A percentile compares a stretch with the other conserved stretches of the same genome.
Conservation (phyloP, 768 basidiomycete species). For the Nevesoporus exiguus region DNA sequence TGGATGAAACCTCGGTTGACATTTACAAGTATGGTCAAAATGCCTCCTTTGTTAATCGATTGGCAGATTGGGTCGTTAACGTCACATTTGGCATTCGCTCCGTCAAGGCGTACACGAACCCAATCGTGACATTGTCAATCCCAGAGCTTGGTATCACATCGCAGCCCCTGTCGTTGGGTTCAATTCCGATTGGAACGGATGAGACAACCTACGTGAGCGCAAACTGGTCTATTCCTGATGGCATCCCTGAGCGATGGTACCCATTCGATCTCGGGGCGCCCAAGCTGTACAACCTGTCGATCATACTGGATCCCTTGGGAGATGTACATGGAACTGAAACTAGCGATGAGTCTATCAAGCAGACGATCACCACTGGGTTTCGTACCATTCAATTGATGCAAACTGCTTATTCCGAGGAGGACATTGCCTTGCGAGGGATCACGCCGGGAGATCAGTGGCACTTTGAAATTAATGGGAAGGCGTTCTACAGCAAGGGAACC, state of each 20-base stretch:
- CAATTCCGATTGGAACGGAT: conserved; percentile 20
- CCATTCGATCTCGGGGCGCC: conserved; percentile 54
- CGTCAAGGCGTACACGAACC: conserved; percentile 30
- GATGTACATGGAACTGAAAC: too few species aligned
- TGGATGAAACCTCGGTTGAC: conserved; percentile 53
- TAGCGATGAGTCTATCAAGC: conserved; percentile 28
- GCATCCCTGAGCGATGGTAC: conserved; percentile 49
- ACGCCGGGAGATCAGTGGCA: conserved; percentile 61
- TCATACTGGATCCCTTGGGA: conserved; percentile 34
- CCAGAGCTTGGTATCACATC: conserved; percentile 46
- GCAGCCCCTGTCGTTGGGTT: conserved; percentile 21
- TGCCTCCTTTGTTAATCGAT: conserved; percentile 41
- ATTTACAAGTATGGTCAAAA: conserved; percentile 53
- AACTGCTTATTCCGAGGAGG: conserved; percentile 42
- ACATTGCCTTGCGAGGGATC: conserved; percentile 42
- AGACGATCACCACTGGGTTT: conserved; percentile 51
- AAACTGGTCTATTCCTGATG: conserved; percentile 45
- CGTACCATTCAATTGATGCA: conserved; percentile 56
- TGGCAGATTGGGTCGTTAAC: conserved; percentile 54
- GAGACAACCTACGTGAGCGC: conserved; percentile 41
- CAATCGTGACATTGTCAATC: conserved; percentile 42
- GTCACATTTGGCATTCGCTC: conserved; percentile 50
- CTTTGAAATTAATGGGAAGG: conserved; percentile 55
- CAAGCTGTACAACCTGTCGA: conserved; percentile 50
- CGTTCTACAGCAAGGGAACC: conserved; percentile 53